Evolutionary conservation across 169 alveolate genomes (phyloP), one percentile per base, ranked within the genome.

Genomic region (Neospora caninum): DNA sequence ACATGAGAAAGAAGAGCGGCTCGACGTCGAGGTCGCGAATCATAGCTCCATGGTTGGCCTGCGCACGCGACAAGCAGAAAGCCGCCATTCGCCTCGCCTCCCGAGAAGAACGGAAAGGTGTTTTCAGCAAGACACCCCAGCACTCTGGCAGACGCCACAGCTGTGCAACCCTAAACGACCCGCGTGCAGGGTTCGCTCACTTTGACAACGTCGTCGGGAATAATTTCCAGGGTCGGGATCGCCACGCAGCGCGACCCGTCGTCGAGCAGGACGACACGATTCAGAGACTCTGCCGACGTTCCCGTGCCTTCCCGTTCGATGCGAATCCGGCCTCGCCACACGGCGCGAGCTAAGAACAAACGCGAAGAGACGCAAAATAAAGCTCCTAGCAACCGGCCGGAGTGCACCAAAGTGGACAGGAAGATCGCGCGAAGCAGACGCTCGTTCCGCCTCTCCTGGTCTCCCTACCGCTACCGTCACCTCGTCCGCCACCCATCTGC

Each of bases 31-130:
- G 92, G 91, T 96, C 97, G 42, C 97, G 91, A 54, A 96, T 94
- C 84, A 95, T 93, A 49, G 97, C 97, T 13, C 97, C 97, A 49
- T 96, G 97, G 43, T 92, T 94, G 36, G 97, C 97, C 86, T 92
- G 69, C n/a, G n/a, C n/a, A n/a, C n/a, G n/a, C n/a, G n/a, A n/a
- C n/a, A n/a, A n/a, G n/a, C n/a, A n/a, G n/a, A n/a, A n/a, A n/a
- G n/a, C n/a, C n/a, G n/a, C n/a, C n/a, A n/a, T n/a, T n/a, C n/a
- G n/a, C n/a, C n/a, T n/a, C n/a, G n/a, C n/a, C n/a, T 49, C 22
- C 4, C 58, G 58, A 49, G 58, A 49, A 13, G 58, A 49, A 49
- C 4, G n/a, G 22, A 49, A 49, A 49, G 58, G 4, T 13, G 58
- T 49, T 49, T 49, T 49, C 13, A 7, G 58, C 58, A 13, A 13